Percentiles rank a stretch among this genome's conserved stretches.
These are phyloP conservation scores for Suillus clintonianus DNA, from an alignment of 768 basidiomycete species.

Conservation along the genomic window DNA sequence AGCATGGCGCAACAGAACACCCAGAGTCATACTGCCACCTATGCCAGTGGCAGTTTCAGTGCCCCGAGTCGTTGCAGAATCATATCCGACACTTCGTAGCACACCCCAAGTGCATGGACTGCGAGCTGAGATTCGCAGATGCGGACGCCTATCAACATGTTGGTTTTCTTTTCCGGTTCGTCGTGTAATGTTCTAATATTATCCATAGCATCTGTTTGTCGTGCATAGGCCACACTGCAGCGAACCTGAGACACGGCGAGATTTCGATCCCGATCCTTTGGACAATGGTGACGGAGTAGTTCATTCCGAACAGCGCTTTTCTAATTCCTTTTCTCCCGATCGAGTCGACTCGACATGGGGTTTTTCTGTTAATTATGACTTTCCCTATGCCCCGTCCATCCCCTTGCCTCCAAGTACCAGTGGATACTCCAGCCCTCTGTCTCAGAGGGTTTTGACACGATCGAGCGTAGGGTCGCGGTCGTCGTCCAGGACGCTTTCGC, in stretches of 20 bases:
- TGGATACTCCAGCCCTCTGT: constrained; percentile 31
- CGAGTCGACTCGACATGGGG: constrained; percentile 26
- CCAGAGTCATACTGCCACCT: constrained; percentile 34
- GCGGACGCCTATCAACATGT: constrained; percentile 39
- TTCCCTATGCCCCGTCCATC: constrained; percentile 28
- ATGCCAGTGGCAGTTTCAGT: constrained; percentile 44
- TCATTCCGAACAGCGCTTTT: not conserved
- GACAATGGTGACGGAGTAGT: not conserved
- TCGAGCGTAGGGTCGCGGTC: constrained; percentile 11
- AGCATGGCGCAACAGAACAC: constrained; percentile 34
- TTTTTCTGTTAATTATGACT: constrained; percentile 16
- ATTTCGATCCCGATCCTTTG: constrained; percentile 1
- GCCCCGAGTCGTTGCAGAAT: constrained; percentile 33
- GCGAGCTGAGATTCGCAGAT: constrained; percentile 44
- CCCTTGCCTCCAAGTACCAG: constrained; percentile 33
- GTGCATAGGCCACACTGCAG: constrained; percentile 21
- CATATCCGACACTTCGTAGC: constrained; percentile 44
- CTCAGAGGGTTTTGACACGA: constrained; percentile 19
- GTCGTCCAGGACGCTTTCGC: constrained; percentile 3
- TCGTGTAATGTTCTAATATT: constrained; percentile 1
- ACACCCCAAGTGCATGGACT: constrained; percentile 49
- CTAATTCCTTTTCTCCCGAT: constrained; percentile 9
- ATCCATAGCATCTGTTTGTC: constrained; percentile 27
- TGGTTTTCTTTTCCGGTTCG: constrained; percentile 8
- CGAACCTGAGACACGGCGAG: not conserved